phyloP scores from a whole-genome alignment of 179 eudicot species.

The Beta macrorhiza region DNA sequence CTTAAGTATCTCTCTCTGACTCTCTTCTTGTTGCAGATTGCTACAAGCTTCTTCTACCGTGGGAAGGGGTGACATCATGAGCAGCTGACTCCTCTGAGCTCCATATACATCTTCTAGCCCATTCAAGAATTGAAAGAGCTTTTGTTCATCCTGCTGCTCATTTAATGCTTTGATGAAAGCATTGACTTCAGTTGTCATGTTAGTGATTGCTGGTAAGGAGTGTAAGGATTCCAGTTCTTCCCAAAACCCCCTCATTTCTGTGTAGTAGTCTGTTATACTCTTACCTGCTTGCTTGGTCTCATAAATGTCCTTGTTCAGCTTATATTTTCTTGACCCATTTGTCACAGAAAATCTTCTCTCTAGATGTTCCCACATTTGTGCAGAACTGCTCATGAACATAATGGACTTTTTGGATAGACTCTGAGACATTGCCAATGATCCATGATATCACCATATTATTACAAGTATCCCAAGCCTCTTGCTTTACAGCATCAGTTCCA shows the following conservation, averaged over 20 bases:
- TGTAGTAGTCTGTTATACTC: background rate
- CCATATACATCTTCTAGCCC: background rate
- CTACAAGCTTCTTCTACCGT: background rate
- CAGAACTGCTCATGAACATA: too few species aligned
- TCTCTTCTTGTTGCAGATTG: background rate
- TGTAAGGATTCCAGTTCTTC: background rate
- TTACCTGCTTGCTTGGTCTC: background rate
- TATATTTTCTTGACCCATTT: constrained; percentile 10
- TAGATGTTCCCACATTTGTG: background rate
- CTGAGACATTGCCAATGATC: too few species aligned
- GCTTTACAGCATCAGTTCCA: too few species aligned
- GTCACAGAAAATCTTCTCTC: background rate
- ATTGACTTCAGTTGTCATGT: too few species aligned
- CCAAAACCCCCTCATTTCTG: background rate
- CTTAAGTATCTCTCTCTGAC: background rate
- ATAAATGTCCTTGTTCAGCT: background rate
- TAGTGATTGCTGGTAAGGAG: background rate
- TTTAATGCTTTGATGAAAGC: background rate
- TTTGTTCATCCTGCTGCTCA: background rate
- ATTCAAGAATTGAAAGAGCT: background rate
- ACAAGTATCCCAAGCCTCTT: too few species aligned
- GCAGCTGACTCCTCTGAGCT: background rate
- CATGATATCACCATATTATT: too few species aligned
- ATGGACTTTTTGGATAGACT: too few species aligned
- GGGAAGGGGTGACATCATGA: background rate